Evolutionary conservation across 768 basidiomycete species (phyloP).

Genomic region (Xerocomus spinulosus): DNA sequence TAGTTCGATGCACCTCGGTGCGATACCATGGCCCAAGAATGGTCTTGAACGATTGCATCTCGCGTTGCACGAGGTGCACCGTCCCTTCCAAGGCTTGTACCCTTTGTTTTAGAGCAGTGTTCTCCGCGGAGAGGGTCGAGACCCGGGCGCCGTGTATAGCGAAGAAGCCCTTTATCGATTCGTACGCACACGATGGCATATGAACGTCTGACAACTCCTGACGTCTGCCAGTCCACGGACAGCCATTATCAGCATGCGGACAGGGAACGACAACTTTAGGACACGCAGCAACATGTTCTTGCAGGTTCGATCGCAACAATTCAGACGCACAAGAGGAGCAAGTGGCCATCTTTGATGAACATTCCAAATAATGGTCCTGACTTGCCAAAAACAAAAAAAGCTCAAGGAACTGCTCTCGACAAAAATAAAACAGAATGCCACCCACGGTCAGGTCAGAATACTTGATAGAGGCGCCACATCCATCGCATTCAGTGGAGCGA

Average conservation of each 20-base stretch:
- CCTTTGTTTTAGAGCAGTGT: constrained; percentile 54
- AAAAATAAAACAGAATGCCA: neutral
- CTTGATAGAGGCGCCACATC: constrained; percentile 33
- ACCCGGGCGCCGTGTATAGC: constrained; percentile 37
- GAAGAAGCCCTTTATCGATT: constrained; percentile 59
- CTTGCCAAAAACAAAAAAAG: neutral
- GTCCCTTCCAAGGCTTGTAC: constrained; percentile 56
- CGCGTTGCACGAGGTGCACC: constrained; percentile 47
- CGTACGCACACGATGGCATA: constrained; percentile 47
- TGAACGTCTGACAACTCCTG: constrained; percentile 35
- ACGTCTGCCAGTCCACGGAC: constrained; percentile 49
- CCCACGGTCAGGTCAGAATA: constrained; percentile 38
- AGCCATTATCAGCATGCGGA: constrained; percentile 46
- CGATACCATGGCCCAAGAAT: constrained; percentile 65
- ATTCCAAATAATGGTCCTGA: constrained; percentile 39
- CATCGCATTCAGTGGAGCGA: constrained; percentile 37
- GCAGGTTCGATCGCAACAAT: constrained; percentile 31
- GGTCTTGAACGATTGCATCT: constrained; percentile 51
- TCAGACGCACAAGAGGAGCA: constrained; percentile 42
- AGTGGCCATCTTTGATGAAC: constrained; percentile 31
- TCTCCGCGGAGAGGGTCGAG: constrained; percentile 54
- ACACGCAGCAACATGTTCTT: constrained; percentile 38
- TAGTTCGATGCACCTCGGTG: constrained; percentile 29
- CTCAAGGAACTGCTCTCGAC: constrained; percentile 2
- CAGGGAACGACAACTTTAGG: constrained; percentile 38